Evolutionary conservation across 495 filamentous ascomycete species (phyloP).

Genomic region (Peziza echinospora): DNA sequence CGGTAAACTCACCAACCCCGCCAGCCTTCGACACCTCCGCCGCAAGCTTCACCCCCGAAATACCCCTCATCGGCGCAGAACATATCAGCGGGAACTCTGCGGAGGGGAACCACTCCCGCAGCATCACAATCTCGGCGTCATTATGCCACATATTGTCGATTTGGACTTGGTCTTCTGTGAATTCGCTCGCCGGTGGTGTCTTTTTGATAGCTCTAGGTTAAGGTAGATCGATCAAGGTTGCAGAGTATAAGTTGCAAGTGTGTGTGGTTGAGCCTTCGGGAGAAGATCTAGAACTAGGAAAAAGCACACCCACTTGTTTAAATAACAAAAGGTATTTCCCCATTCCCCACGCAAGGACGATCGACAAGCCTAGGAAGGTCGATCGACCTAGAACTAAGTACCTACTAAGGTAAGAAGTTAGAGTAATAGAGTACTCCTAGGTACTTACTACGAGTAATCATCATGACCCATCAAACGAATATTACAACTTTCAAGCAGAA

Average conservation of each 20-base stretch:
- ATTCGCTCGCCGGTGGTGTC: background rate
- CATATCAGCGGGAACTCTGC: slow-evolving; percentile 37
- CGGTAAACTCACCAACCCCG: slow-evolving; percentile 30
- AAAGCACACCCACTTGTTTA: too few relatives aligned
- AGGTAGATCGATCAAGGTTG: background rate
- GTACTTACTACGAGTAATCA: too few relatives aligned
- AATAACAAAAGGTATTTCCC: too few relatives aligned
- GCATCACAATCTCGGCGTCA: background rate
- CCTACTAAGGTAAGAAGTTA: too few relatives aligned
- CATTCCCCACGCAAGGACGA: too few relatives aligned
- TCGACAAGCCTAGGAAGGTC: too few relatives aligned
- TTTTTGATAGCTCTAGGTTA: background rate
- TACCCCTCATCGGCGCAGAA: slow-evolving; percentile 50
- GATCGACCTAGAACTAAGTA: too few relatives aligned
- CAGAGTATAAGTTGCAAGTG: background rate
- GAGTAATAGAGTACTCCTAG: too few relatives aligned
- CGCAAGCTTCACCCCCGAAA: slow-evolving; percentile 38
- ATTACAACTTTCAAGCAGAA: too few relatives aligned
- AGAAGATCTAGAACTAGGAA: too few relatives aligned
- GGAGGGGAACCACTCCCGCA: slow-evolving; percentile 38
- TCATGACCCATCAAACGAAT: too few relatives aligned
- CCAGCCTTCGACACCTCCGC: slow-evolving; percentile 40
- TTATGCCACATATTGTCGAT: background rate
- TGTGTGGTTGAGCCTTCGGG: background rate
- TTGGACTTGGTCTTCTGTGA: background rate